Base-by-base conservation (phyloP, 768 basidiomycete species). In the Tylopilus balloui region DNA sequence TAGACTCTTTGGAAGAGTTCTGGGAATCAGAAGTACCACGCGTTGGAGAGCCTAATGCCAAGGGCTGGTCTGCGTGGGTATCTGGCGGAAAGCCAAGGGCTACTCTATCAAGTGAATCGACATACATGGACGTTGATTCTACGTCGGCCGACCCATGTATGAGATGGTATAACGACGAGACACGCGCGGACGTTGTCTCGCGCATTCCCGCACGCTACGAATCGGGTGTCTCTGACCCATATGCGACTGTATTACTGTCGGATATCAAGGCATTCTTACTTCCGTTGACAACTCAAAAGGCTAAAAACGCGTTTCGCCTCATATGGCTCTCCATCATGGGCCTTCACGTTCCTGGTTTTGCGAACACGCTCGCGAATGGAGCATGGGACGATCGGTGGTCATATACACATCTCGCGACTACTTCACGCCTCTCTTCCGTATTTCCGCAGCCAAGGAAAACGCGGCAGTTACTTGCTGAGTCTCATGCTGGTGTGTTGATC, bases 11-110 rank as follows among this genome's bases (percentile, higher is more conserved):
- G 4, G 88, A 90, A 68, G 79, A 81, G 44, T 92, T 87, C 61
- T 92, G 90, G 90, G 90, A 92, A 43, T 80, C 84, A 4, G 90
- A 91, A 65, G 70, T 68, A 10, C 81, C 82, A n/a, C 82, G 89
- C n/a, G 63, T 83, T 9, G 87, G 88, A 24, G 90, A 92, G 60
- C 61, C 66, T 1, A 70, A 71, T 46, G 79, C 88, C 9, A 71
- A 65, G 48, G 88, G 90, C 21, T 92, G 89, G 88, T 73, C 73
- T 13, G 51, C 68, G 28, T 91, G 86, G 86, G 66, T 76, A 34
- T 60, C 70, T 11, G 68, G 73, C 19, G 73, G 74, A 20, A 73
- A 70, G 40, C 66, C 74, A 27, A 71, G 73, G 23, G 40, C 51
- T 32, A 11, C 29, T 36, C 34, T 42, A 42, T 20, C 48, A 35